phyloP scores from a whole-genome alignment of 805 yeast genomes.

The Jamesozyma hellenica region DNA sequence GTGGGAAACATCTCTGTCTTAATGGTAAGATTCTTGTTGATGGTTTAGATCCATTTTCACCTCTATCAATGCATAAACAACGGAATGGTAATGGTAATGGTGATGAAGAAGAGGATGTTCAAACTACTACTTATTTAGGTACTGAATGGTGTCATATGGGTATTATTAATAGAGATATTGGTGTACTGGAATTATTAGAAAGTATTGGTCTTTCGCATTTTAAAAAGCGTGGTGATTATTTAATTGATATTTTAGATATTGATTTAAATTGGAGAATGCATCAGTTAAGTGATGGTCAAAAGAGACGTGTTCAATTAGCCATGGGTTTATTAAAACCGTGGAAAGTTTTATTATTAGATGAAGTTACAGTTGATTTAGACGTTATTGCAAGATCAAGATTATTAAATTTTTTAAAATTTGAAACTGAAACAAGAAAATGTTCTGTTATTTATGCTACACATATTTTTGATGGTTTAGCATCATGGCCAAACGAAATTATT shows the following conservation, averaged over 20 bases:
- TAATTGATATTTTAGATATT: conserved; percentile 71
- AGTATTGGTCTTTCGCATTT: conserved; percentile 76
- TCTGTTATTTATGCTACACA: conserved; percentile 91
- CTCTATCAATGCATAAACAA: conserved; percentile 26
- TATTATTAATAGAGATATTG: conserved; percentile 82
- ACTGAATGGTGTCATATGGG: conserved; percentile 97
- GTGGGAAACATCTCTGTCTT: conserved; percentile 82
- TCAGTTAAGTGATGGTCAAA: conserved; percentile 85
- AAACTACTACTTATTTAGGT: conserved; percentile 71
- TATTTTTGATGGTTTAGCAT: conserved; percentile 86
- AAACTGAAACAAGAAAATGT: conserved; percentile 58
- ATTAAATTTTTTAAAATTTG: conserved; percentile 59
- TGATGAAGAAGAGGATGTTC: conserved; percentile 32
- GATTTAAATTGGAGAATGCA: conserved; percentile 90
- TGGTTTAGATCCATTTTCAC: conserved; percentile 83
- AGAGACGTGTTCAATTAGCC: conserved; percentile 84
- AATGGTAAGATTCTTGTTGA: conserved; percentile 63
- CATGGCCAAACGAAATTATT: conserved; percentile 78
- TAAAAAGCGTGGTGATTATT: conserved; percentile 64
- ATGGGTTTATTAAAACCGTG: conserved; percentile 93
- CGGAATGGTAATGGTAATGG: conserved; percentile 27
- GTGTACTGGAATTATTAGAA: conserved; percentile 66
- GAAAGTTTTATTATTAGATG: conserved; percentile 80
- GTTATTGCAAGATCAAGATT: conserved; percentile 78
- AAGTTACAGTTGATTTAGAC: conserved; percentile 93